These are phyloP conservation scores for Diplodia mutila DNA, from an alignment of 2,329 filamentous ascomycete species.

Conservation along the genomic window DNA sequence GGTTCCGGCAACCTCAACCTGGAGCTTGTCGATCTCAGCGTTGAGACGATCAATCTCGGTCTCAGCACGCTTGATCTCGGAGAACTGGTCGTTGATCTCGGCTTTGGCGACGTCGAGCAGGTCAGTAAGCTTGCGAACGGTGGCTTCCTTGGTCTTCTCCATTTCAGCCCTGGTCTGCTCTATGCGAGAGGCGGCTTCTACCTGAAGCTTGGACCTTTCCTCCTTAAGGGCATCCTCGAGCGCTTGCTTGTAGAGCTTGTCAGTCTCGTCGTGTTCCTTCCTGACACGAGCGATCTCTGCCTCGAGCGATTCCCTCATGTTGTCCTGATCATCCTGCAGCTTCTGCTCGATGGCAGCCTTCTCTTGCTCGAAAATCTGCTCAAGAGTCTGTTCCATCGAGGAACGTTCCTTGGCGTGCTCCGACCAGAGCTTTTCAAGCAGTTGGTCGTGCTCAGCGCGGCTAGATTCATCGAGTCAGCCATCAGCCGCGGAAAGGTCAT, in stretches of 20 bases:
- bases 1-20: slow-evolving; percentile 20
- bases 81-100: slow-evolving; percentile 22
- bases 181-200: slow-evolving; percentile 10
- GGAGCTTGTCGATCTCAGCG: slow-evolving; percentile 14
- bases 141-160: slow-evolving; percentile 11
- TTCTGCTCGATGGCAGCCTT: slow-evolving; percentile 9
- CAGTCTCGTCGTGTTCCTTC: slow-evolving; percentile 23
- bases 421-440: slow-evolving; percentile 23
- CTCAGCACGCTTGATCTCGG: slow-evolving; percentile 19
- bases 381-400: slow-evolving; percentile 22
- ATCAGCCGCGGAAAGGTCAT: not conserved
- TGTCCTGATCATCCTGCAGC: not conserved
- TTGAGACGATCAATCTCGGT: slow-evolving; percentile 17
- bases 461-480: not conserved
- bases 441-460: slow-evolving; percentile 20
- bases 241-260: slow-evolving; percentile 24
- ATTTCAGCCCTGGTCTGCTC: slow-evolving; percentile 14
- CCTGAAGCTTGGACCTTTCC: slow-evolving; percentile 17
- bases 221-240: slow-evolving; percentile 24
- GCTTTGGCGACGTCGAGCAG: slow-evolving; percentile 22
- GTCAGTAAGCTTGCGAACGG: slow-evolving; percentile 20
- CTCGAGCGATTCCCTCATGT: slow-evolving; percentile 14
- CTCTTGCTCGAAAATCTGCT: slow-evolving; percentile 22
- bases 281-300: slow-evolving; percentile 22
- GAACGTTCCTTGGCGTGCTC: slow-evolving; percentile 23